Conservation (phyloP, 768 basidiomycete species). For the Mycena kentingensis region DNA sequence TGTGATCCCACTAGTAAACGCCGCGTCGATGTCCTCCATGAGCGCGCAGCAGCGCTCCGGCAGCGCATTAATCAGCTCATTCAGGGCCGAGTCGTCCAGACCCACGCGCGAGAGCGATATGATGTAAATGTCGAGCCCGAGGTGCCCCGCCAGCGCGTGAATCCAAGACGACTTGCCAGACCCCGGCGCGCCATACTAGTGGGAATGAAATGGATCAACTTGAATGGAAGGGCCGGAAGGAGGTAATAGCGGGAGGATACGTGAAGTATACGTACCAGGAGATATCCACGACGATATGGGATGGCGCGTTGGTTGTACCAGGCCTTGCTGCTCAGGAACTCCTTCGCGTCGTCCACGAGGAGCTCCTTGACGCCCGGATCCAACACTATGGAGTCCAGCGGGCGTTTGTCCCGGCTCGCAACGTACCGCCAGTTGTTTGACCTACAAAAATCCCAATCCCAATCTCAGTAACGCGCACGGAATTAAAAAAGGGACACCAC, state of each 20-base stretch:
- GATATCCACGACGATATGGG: constrained; percentile 68
- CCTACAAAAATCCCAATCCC: constrained; percentile 12
- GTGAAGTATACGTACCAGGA: constrained; percentile 37
- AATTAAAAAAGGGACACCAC: not conserved
- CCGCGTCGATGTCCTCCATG: constrained; percentile 76
- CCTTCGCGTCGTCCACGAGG: constrained; percentile 59
- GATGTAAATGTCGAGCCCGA: constrained; percentile 66
- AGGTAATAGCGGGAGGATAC: not conserved
- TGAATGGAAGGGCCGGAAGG: too few species aligned
- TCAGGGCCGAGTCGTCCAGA: constrained; percentile 57
- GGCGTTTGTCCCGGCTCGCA: constrained; percentile 55
- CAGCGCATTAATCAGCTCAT: constrained; percentile 51
- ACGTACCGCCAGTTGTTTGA: constrained; percentile 50
- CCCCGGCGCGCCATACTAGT: constrained; percentile 66
- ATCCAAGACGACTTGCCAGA: constrained; percentile 74
- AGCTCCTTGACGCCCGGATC: constrained; percentile 58
- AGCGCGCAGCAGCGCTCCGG: constrained; percentile 62
- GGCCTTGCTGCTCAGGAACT: constrained; percentile 56
- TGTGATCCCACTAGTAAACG: constrained; percentile 44
- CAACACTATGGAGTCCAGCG: constrained; percentile 58
- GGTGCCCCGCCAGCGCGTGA: constrained; percentile 68
- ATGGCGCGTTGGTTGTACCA: constrained; percentile 72
- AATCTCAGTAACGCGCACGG: not conserved
- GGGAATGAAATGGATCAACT: not conserved
- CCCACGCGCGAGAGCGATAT: constrained; percentile 58